Conservation (phyloP, 2,329 filamentous ascomycete species). For the Colletotrichum spinosum region DNA sequence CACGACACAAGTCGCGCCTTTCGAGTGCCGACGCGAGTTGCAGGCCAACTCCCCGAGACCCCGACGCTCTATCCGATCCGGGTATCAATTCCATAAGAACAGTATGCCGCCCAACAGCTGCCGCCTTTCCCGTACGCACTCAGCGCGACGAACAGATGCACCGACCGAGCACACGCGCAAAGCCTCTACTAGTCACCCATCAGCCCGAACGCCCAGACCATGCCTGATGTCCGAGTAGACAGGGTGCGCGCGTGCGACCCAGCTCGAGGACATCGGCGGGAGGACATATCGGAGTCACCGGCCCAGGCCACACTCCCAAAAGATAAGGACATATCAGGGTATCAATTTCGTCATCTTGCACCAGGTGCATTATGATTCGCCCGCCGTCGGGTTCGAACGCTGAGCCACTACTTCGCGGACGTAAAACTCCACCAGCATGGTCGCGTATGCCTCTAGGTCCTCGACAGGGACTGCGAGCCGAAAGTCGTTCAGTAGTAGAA, state of each 20-base stretch:
- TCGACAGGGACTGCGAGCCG: constrained; percentile 92
- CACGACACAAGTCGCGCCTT: not conserved
- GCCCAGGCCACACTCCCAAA: constrained; percentile 11
- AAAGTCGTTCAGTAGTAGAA: constrained; percentile 95
- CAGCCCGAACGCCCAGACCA: too few relatives aligned
- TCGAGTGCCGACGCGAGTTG: not conserved
- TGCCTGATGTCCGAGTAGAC: too few relatives aligned
- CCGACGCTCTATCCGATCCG: constrained; percentile 31
- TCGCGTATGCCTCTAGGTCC: constrained; percentile 96
- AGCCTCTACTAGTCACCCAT: not conserved
- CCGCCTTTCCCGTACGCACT: constrained; percentile 3
- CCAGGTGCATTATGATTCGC: constrained; percentile 24
- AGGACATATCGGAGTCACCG: constrained; percentile 15
- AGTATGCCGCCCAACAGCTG: constrained; percentile 1
- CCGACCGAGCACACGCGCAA: not conserved
- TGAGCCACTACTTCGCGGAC: constrained; percentile 83
- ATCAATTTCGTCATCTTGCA: constrained; percentile 36
- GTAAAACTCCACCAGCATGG: constrained; percentile 98
- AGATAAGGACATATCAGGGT: constrained; percentile 33
- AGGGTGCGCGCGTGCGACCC: too few relatives aligned
- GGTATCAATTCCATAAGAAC: constrained; percentile 33
- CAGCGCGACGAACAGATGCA: not conserved
- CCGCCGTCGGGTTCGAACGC: constrained; percentile 27
- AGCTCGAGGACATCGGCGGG: not conserved
- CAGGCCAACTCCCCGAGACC: constrained; percentile 12